Base-by-base conservation (phyloP, 2,329 filamentous ascomycete species). In the Berkeleyomyces basicola region DNA sequence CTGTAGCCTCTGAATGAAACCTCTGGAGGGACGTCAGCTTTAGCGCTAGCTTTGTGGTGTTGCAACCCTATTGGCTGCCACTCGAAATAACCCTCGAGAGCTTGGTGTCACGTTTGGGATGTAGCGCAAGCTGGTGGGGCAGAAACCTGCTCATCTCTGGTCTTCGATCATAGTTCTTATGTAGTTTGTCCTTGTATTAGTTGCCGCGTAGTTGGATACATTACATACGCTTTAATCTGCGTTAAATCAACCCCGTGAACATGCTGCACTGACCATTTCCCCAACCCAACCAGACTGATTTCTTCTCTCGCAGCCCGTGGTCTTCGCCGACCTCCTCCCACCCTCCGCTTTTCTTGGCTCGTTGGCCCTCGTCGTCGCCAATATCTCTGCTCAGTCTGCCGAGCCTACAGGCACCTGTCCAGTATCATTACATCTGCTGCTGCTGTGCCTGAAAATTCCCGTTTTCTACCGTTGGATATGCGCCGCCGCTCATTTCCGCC, bases 401-500 rank as follows among this genome's bases (percentile, higher is more conserved):
- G 23, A 23, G 23, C 23, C 23, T 23, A 23, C 23, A 23, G 23
- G 23, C 23, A 10, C 44, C n/a, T 51, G 33, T n/a, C n/a, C 4
- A 6, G 23, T 42, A 58, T 36, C 23, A 31, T 42, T 58, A n/a
- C 7, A 37, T 23, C 23, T 65, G 63, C 6, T 58, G 42, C 31
- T 49, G 33, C 23, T 66, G 59, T 31, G 63, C 66, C 11, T 67
- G 43, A 68, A 78, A 79, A 64, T 77, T 79, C 4, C 82, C 82
- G 66, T 85, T 85, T 69, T 85, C 82, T 47, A 85, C 82, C 36
- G 79, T 79, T 9, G 82, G 82, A 67, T 85, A 85, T 2, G 78
- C 77, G 7, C 82, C 82, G n/a, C 82, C 82, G 40, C 80, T 84
- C 77, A 85, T 83, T 71, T 85, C 82, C 1, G 82, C 82, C 81